Evolutionary conservation across 768 basidiomycete genomes (phyloP).

Genomic region (Panaeolus cyanescens): DNA sequence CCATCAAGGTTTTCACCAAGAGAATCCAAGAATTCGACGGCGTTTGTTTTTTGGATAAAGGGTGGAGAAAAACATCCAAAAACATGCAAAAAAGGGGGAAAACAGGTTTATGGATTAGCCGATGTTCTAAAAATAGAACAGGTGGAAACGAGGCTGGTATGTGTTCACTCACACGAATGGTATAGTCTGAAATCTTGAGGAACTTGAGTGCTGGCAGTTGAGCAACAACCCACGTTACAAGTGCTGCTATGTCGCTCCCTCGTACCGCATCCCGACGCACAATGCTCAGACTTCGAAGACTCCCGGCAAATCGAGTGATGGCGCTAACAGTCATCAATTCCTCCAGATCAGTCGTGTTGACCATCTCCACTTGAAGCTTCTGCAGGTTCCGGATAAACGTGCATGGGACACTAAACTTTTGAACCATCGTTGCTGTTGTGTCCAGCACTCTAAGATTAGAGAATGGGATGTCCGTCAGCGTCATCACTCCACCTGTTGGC

Average conservation of each 20-base stretch:
- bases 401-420: slow-evolving; percentile 14
- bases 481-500: background rate
- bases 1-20: too few species aligned
- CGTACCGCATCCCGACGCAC: slow-evolving; percentile 9
- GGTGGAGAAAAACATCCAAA: too few species aligned
- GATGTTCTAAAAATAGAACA: slow-evolving; percentile 3
- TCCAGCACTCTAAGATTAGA: slow-evolving; percentile 16
- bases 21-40: too few species aligned
- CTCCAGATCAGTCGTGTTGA: slow-evolving; percentile 15
- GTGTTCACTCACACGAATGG: slow-evolving; percentile 15
- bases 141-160: background rate
- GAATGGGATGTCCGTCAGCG: slow-evolving; percentile 12
- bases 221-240: slow-evolving; percentile 18
- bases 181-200: slow-evolving; percentile 21
- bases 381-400: slow-evolving; percentile 14
- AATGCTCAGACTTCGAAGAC: slow-evolving; percentile 21
- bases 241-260: slow-evolving; percentile 19
- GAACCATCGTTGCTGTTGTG: slow-evolving; percentile 14
- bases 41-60: background rate
- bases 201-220: slow-evolving; percentile 23
- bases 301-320: slow-evolving; percentile 12
- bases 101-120: background rate
- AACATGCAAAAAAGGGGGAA: background rate
- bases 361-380: slow-evolving; percentile 18
- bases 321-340: slow-evolving; percentile 22